Conservation (phyloP, 441 rosid species). For the Jatropha podagrica region DNA sequence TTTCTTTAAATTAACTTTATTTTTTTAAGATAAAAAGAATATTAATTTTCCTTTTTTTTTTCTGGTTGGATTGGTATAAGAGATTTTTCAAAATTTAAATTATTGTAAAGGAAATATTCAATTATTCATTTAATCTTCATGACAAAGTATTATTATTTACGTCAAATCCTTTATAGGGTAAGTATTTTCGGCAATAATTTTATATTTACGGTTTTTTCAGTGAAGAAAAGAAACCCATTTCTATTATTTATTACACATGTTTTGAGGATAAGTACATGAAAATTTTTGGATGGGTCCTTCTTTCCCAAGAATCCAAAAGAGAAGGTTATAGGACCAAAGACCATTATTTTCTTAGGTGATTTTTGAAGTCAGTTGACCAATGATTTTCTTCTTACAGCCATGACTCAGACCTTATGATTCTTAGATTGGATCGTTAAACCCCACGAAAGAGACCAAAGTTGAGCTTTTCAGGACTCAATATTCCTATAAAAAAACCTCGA, state of each 20-base stretch:
- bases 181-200: no score
- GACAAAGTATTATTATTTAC: no score
- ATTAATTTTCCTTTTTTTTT: no score
- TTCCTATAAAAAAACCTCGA: slow-evolving; percentile 24
- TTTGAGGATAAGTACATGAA: slow-evolving; percentile 27
- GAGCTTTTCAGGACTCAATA: slow-evolving; percentile 27
- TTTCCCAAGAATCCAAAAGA: slow-evolving; percentile 13
- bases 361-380: slow-evolving; percentile 32
- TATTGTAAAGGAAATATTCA: no score
- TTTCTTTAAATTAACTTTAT: not conserved
- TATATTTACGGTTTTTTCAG: no score
- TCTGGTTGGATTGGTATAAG: no score
- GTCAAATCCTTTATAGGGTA: no score
- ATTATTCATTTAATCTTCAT: no score
- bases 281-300: slow-evolving; percentile 30
- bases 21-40: not conserved
- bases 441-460: slow-evolving; percentile 33
- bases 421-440: slow-evolving; percentile 19
- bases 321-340: slow-evolving; percentile 22
- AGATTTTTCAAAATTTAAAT: no score
- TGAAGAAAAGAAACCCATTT: no score
- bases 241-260: not conserved
- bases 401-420: slow-evolving; percentile 20
- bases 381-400: slow-evolving; percentile 16
- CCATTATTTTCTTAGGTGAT: slow-evolving; percentile 11